Percentiles rank a stretch among this genome's conserved stretches.
These are phyloP conservation scores for Eucalyptus melliodora DNA, from an alignment of 345 rosid genomes.

Conservation along the genomic window DNA sequence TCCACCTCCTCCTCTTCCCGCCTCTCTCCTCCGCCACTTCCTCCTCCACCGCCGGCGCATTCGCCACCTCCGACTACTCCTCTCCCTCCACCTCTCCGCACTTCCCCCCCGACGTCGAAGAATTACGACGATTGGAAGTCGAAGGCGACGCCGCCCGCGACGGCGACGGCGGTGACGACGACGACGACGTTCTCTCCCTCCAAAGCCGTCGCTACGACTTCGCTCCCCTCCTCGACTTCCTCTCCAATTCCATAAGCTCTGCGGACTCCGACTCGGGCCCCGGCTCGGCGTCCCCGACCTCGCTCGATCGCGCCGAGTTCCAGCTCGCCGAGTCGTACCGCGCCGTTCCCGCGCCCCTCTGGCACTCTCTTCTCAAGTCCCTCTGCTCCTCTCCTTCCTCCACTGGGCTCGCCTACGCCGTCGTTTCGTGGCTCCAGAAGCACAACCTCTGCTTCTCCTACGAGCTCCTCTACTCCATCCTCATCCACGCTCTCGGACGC, in stretches of 20 bases:
- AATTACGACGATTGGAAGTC: not conserved
- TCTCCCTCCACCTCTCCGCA: not conserved
- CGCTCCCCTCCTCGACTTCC: constrained; percentile 65
- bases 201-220: constrained; percentile 51
- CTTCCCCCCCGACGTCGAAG: not conserved
- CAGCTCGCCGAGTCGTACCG: constrained; percentile 69
- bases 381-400: constrained; percentile 49
- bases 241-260: constrained; percentile 18
- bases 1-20: not conserved
- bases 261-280: constrained; percentile 8
- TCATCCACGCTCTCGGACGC: constrained; percentile 88
- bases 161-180: constrained; percentile 1
- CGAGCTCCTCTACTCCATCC: constrained; percentile 86
- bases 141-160: not conserved
- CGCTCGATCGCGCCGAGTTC: constrained; percentile 54
- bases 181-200: constrained; percentile 26
- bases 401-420: constrained; percentile 59
- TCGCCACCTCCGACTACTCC: not conserved
- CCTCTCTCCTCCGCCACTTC: constrained; percentile 16
- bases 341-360: constrained; percentile 78
- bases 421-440: constrained; percentile 80
- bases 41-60: not conserved
- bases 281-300: constrained; percentile 15
- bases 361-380: constrained; percentile 78
- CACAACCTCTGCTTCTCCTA: constrained; percentile 94